Evolutionary conservation across 768 basidiomycete genomes (phyloP).

Genomic region (Kwoniella bestiolae): DNA sequence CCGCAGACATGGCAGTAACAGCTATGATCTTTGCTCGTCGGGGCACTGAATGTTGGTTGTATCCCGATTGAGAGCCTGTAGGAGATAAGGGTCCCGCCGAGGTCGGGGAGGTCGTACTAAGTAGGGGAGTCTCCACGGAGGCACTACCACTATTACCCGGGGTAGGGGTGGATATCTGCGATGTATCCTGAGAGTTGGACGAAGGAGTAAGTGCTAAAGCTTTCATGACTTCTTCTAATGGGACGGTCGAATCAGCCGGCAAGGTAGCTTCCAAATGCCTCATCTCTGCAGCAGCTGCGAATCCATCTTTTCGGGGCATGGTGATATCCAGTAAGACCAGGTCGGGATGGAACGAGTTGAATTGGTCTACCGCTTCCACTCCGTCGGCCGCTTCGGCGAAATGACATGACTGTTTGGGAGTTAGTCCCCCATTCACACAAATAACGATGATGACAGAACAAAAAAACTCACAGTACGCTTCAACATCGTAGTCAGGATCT

Average conservation of each 20-base stretch:
- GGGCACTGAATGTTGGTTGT: not conserved
- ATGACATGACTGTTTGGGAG: constrained; percentile 26
- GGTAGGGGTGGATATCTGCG: not conserved
- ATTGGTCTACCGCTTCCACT: constrained; percentile 44
- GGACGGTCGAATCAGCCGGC: constrained; percentile 9
- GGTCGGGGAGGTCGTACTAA: not conserved
- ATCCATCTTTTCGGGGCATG: constrained; percentile 56
- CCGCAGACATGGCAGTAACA: constrained; percentile 50
- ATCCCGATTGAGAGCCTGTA: not conserved
- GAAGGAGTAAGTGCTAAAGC: not conserved
- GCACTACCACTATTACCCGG: not conserved
- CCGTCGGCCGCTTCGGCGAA: constrained; percentile 53
- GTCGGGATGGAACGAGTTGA: constrained; percentile 38
- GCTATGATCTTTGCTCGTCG: constrained; percentile 44
- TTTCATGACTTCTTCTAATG: constrained; percentile 16
- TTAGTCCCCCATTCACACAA: not conserved
- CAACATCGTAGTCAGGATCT: constrained; percentile 46
- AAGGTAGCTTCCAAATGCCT: constrained; percentile 39
- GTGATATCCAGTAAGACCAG: constrained; percentile 54
- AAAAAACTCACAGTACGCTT: constrained; percentile 33
- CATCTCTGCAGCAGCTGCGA: constrained; percentile 50
- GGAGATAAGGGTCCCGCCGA: constrained; percentile 12
- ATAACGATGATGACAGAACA: not conserved
- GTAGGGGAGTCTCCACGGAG: not conserved
- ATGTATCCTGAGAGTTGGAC: not conserved